phyloP scores from a whole-genome alignment of 2,329 filamentous ascomycete genomes.

The Boeremia lycopersici region DNA sequence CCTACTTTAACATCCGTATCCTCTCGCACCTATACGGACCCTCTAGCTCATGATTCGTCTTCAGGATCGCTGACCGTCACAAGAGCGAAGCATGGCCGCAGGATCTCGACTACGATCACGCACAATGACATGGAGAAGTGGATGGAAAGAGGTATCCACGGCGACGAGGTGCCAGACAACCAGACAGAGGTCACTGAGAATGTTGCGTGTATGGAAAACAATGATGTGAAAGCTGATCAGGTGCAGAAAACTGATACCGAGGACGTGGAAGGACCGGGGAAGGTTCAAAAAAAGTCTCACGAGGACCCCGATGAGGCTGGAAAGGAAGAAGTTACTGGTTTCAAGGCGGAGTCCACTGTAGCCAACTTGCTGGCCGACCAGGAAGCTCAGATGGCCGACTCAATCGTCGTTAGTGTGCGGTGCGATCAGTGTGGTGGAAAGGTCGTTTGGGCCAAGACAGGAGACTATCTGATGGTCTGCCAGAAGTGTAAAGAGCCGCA shows the following conservation, averaged over 20 bases:
- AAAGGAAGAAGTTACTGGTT: not conserved
- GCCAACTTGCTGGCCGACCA: not conserved
- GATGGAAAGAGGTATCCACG: not conserved
- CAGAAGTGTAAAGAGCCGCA: not conserved
- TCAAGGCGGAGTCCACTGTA: not conserved
- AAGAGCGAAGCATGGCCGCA: not conserved
- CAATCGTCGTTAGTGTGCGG: not conserved
- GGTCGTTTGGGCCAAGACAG: not conserved
- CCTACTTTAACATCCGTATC: not conserved
- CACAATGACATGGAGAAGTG: not conserved
- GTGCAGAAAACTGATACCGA: not conserved
- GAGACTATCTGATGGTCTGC: not conserved
- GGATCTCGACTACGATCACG: not conserved
- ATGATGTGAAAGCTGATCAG: not conserved
- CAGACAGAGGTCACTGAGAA: not conserved
- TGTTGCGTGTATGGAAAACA: not conserved
- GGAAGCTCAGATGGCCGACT: not conserved
- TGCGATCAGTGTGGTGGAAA: not conserved
- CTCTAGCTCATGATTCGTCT: not conserved
- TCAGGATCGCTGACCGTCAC: not conserved
- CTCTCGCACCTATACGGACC: not conserved
- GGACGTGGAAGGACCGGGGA: not conserved
- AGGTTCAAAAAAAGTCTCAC: not conserved
- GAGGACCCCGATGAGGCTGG: not conserved
- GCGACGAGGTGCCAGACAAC: not conserved